A percentile compares a stretch with the other conserved stretches of the same genome.
phyloP scores from a whole-genome alignment of 2,329 filamentous ascomycete species.

The Microdochium bolleyi region DNA sequence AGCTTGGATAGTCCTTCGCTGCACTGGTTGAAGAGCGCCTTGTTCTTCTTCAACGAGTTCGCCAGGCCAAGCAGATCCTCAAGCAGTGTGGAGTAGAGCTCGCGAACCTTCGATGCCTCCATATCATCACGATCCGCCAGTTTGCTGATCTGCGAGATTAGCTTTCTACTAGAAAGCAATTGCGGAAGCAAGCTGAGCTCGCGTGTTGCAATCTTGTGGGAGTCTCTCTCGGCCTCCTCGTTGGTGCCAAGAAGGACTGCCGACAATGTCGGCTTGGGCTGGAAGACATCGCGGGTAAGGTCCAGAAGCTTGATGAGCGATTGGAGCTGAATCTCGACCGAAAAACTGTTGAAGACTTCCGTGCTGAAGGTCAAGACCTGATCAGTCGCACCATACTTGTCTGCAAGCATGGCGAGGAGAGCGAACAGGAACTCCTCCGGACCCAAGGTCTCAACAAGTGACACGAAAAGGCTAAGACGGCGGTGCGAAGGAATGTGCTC shows the following conservation, averaged over 20 bases:
- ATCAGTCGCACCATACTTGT: constrained; percentile 74
- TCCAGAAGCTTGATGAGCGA: constrained; percentile 71
- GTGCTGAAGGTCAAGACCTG: constrained; percentile 67
- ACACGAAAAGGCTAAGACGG: constrained; percentile 73
- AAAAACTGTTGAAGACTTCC: constrained; percentile 66
- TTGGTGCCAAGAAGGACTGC: constrained; percentile 58
- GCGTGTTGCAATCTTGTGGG: constrained; percentile 41
- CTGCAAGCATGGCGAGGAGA: constrained; percentile 80
- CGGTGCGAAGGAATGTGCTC: constrained; percentile 90
- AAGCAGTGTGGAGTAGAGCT: constrained; percentile 60
- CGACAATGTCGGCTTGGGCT: constrained; percentile 66
- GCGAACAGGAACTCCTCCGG: constrained; percentile 82
- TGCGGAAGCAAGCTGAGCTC: constrained; percentile 49
- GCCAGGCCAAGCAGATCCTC: constrained; percentile 59
- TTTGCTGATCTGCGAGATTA: constrained; percentile 46
- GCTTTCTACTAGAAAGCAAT: constrained; percentile 48
- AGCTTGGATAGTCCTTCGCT: constrained; percentile 70
- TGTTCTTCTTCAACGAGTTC: constrained; percentile 51
- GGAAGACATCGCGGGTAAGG: constrained; percentile 67
- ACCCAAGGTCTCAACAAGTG: constrained; percentile 78
- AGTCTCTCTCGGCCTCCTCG: constrained; percentile 38
- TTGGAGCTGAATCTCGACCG: constrained; percentile 67
- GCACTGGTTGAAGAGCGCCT: constrained; percentile 47
- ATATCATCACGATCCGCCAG: constrained; percentile 56
- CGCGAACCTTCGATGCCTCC: constrained; percentile 56